Conservation (phyloP, 352 stramenopile species). For the Phytophthora cajani region DNA sequence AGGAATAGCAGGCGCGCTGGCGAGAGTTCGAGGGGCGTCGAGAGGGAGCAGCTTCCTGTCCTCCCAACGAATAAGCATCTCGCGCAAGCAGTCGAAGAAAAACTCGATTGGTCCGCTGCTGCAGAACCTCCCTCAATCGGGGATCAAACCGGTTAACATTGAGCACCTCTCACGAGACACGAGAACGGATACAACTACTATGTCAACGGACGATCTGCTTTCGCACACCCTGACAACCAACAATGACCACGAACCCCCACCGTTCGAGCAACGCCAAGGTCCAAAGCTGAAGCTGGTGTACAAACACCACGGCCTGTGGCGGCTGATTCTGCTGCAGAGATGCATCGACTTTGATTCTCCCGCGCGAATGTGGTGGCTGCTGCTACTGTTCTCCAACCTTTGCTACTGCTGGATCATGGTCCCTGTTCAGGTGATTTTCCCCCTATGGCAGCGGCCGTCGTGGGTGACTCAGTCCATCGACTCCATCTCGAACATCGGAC, state of each 20-base stretch:
- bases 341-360: background rate
- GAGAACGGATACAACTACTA: background rate
- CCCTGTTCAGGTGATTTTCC: background rate
- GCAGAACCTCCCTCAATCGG: background rate
- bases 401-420: conserved; percentile 2
- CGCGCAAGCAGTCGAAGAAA: conserved; percentile 1
- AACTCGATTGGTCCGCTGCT: background rate
- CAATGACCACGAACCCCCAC: background rate
- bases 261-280: background rate
- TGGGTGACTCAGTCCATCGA: conserved; percentile 1
- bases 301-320: background rate
- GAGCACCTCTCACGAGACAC: background rate
- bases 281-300: background rate
- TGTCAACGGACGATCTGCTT: background rate
- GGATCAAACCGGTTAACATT: background rate
- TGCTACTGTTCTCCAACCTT: background rate
- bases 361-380: background rate
- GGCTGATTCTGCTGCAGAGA: background rate
- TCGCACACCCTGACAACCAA: background rate
- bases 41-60: background rate
- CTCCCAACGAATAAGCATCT: background rate
- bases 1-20: background rate
- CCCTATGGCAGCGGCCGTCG: background rate
- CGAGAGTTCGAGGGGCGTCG: background rate
- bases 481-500: background rate